These are phyloP conservation scores for Macrocybe gigantea DNA, from an alignment of 768 basidiomycete genomes.

Conservation along the genomic window DNA sequence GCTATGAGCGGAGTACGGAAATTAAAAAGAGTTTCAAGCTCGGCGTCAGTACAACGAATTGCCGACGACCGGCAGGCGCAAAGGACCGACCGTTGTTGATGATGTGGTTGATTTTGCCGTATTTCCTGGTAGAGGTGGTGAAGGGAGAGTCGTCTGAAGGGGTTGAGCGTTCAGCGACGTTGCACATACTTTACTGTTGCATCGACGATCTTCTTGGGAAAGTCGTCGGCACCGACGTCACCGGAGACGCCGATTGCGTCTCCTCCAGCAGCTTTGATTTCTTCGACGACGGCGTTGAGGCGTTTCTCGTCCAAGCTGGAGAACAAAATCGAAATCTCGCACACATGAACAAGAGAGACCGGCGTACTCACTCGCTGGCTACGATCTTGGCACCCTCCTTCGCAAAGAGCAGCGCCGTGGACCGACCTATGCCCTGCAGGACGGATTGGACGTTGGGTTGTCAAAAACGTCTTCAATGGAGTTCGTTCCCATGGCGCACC, in stretches of 20 bases:
- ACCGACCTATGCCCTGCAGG: constrained; percentile 69
- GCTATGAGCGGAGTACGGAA: constrained; percentile 25
- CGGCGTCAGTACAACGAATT: neutral
- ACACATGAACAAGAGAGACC: neutral
- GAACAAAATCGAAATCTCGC: constrained; percentile 3
- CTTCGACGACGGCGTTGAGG: constrained; percentile 57
- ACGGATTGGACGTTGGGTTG: neutral
- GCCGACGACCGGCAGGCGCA: neutral
- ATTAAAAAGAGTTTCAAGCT: neutral
- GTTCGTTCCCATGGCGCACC: constrained; percentile 19
- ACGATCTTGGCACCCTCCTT: constrained; percentile 86
- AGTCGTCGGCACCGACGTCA: constrained; percentile 80
- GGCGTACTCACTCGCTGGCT: constrained; percentile 60
- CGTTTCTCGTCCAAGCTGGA: constrained; percentile 68
- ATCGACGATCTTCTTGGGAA: constrained; percentile 71
- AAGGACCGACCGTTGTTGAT: constrained; percentile 64
- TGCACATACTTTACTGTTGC: constrained; percentile 67
- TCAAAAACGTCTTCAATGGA: neutral
- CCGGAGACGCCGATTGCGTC: constrained; percentile 71
- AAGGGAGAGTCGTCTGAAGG: neutral
- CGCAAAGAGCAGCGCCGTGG: constrained; percentile 71
- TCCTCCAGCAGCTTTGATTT: constrained; percentile 70
- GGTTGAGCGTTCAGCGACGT: neutral
- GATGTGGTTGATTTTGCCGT: constrained; percentile 83
- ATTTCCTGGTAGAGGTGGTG: constrained; percentile 40